Conservation (phyloP, 1,139 yeast species). For the Casaregolazyma suthepensis region DNA sequence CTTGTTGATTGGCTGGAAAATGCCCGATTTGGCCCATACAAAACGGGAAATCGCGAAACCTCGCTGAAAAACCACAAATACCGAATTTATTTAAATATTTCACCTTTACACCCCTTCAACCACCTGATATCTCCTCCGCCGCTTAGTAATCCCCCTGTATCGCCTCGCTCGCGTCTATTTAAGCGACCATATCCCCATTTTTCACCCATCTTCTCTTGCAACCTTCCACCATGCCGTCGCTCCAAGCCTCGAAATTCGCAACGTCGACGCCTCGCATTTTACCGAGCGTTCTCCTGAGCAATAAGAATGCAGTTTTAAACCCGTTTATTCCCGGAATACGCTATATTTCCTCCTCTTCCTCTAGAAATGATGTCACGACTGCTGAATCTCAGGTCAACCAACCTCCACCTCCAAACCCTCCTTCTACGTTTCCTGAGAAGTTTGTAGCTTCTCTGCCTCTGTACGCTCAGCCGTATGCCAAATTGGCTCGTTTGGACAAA, state of each 20-base stretch:
- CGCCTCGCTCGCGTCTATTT: too few relatives aligned
- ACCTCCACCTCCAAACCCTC: conserved; percentile 3
- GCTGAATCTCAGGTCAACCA: conserved; percentile 14
- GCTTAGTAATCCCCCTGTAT: too few relatives aligned
- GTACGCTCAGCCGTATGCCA: conserved; percentile 81
- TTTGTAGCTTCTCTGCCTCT: conserved; percentile 58
- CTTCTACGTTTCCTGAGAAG: conserved; percentile 25
- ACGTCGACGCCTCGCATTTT: conserved; percentile 1
- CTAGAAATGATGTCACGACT: conserved; percentile 6
- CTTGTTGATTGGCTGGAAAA: too few relatives aligned
- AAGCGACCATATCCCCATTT: too few relatives aligned
- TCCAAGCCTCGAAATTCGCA: neutral
- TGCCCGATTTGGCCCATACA: too few relatives aligned
- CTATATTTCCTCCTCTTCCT: conserved; percentile 10
- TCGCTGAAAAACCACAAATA: too few relatives aligned
- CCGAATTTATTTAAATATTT: too few relatives aligned
- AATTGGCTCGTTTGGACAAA: conserved; percentile 82
- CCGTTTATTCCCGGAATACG: neutral
- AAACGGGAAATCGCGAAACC: too few relatives aligned
- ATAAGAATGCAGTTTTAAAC: neutral
- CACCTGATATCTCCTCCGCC: too few relatives aligned
- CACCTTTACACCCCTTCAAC: too few relatives aligned
- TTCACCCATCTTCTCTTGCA: too few relatives aligned
- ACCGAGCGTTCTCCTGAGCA: conserved; percentile 6
- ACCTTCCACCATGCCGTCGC: neutral